These are phyloP conservation scores for Monascus ruber DNA, from an alignment of 2,329 filamentous ascomycete species.

Conservation along the genomic window DNA sequence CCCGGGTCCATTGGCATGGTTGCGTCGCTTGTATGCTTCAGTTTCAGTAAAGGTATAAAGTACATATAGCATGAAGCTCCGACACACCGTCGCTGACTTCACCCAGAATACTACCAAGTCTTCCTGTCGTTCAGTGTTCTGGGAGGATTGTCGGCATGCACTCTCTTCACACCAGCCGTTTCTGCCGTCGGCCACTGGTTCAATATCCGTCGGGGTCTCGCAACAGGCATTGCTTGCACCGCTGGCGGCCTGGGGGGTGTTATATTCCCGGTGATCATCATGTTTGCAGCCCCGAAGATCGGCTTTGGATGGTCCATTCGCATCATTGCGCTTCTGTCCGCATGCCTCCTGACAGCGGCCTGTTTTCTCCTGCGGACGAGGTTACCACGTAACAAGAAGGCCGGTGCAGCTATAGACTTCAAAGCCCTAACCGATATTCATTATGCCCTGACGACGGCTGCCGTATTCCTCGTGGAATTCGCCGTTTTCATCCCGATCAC, in stretches of 20 bases:
- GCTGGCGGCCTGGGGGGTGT: slow-evolving; percentile 24
- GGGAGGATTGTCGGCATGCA: slow-evolving; percentile 19
- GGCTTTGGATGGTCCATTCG: slow-evolving; percentile 22
- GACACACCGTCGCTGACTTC: slow-evolving; percentile 5
- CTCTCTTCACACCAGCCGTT: slow-evolving; percentile 21
- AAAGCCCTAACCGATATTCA: slow-evolving; percentile 11
- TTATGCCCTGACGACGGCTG: slow-evolving; percentile 15
- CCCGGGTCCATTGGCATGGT: slow-evolving; percentile 20
- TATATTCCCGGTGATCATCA: slow-evolving; percentile 23
- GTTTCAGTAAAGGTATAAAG: slow-evolving; percentile 14
- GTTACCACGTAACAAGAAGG: slow-evolving; percentile 10
- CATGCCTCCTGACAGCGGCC: slow-evolving; percentile 2
- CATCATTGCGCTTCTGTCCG: slow-evolving; percentile 15
- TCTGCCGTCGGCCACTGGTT: slow-evolving; percentile 26
- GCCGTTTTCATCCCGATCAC: slow-evolving; percentile 25
- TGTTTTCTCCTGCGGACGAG: slow-evolving; percentile 12
- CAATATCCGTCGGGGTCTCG: slow-evolving; percentile 16
- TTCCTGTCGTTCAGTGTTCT: slow-evolving; percentile 25
- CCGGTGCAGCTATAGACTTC: slow-evolving; percentile 5
- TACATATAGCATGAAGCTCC: slow-evolving; percentile 5
- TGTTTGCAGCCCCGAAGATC: slow-evolving; percentile 15
- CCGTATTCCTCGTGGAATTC: slow-evolving; percentile 24
- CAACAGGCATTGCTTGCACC: slow-evolving; percentile 24
- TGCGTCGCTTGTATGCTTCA: slow-evolving; percentile 2
- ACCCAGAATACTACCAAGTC: slow-evolving; percentile 26